phyloP scores from a whole-genome alignment of 2,329 filamentous ascomycete genomes.

The Trichoderma breve region DNA sequence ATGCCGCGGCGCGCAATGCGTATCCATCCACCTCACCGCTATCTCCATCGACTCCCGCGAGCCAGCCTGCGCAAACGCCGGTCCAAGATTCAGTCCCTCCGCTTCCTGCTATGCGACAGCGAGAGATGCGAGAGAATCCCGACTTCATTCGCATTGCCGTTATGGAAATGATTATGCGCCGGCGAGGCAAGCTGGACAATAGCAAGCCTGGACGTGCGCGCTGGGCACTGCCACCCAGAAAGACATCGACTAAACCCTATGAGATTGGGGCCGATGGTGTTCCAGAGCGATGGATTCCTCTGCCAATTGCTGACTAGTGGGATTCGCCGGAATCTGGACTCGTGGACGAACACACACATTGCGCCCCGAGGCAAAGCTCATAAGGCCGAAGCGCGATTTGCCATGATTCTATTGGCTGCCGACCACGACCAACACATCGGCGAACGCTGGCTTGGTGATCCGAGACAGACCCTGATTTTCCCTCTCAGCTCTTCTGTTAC shows the following conservation, averaged over 20 bases:
- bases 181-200: conserved; percentile 63
- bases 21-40: conserved; percentile 34
- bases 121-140: conserved; percentile 67
- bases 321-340: neutral
- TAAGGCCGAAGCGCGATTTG: neutral
- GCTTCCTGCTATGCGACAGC: conserved; percentile 53
- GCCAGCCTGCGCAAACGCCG: conserved; percentile 27
- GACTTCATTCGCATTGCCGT: conserved; percentile 70
- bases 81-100: conserved; percentile 17
- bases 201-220: conserved; percentile 65
- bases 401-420: neutral
- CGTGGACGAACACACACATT: neutral
- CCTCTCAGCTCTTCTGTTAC: neutral
- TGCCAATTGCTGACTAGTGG: neutral
- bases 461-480: conserved; percentile 1
- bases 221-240: conserved; percentile 66
- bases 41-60: conserved; percentile 33
- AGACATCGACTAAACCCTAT: conserved; percentile 52
- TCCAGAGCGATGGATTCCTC: conserved; percentile 56
- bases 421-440: neutral
- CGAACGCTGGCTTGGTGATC: neutral
- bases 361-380: neutral
- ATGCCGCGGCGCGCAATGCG: conserved; percentile 33
- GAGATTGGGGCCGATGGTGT: conserved; percentile 57
- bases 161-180: conserved; percentile 71